A percentile compares a stretch with the other conserved stretches of the same genome.
Evolutionary conservation across 2,329 filamentous ascomycete species (phyloP).

Genomic region (Aspergillus persii): DNA sequence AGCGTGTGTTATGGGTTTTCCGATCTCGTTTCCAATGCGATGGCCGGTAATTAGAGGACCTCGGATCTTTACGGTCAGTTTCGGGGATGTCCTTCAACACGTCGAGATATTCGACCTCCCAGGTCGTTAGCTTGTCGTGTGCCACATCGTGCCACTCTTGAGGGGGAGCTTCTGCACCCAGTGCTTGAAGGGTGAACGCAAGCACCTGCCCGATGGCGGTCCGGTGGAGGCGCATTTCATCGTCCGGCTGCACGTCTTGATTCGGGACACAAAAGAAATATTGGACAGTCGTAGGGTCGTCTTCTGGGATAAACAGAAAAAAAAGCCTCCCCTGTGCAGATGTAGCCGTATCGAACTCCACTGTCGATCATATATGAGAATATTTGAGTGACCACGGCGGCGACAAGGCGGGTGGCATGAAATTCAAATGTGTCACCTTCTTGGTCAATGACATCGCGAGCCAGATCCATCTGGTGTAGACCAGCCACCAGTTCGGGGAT

Average conservation of each 20-base stretch:
- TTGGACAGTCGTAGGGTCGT: conserved; percentile 20
- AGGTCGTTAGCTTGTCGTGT: conserved; percentile 18
- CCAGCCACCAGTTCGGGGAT: conserved; percentile 21
- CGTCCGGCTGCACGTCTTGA: conserved; percentile 22
- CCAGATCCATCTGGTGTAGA: conserved; percentile 23
- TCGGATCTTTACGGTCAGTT: conserved; percentile 18
- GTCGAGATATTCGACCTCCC: not conserved
- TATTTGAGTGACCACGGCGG: conserved; percentile 27
- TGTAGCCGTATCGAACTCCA: conserved; percentile 26
- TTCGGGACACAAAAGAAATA: conserved; percentile 26
- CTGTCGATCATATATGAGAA: conserved; percentile 29
- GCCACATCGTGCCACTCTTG: conserved; percentile 25
- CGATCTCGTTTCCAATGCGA: conserved; percentile 18
- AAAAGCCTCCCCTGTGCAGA: conserved; percentile 31
- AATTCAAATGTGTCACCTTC: conserved; percentile 26
- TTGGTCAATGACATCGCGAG: conserved; percentile 23
- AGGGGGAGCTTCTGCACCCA: conserved; percentile 19
- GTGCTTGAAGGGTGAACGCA: conserved; percentile 31
- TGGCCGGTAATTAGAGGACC: conserved; percentile 24
- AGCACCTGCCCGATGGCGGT: conserved; percentile 26
- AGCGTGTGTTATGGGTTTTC: conserved; percentile 20
- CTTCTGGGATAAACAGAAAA: conserved; percentile 27
- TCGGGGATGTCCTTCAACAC: conserved; percentile 18
- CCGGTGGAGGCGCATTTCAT: conserved; percentile 17
- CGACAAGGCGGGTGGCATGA: conserved; percentile 22